Evolutionary conservation across 1,139 yeast species (phyloP).

Genomic region (Lodderomyces pseudojiufengensis): DNA sequence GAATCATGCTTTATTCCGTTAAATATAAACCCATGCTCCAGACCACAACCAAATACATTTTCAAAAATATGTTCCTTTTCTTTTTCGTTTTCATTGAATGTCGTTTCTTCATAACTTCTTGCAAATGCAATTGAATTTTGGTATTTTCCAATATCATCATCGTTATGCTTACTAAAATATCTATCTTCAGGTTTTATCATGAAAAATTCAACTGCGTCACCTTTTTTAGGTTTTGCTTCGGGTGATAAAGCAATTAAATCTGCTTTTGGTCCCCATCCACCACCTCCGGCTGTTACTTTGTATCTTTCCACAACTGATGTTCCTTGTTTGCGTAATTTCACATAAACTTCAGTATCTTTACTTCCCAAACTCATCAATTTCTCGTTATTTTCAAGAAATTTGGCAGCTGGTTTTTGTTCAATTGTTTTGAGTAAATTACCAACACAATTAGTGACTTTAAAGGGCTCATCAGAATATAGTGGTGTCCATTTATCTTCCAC

Average conservation of each 20-base stretch:
- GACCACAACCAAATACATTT: constrained; percentile 42
- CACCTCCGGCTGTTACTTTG: constrained; percentile 63
- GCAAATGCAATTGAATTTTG: constrained; percentile 20
- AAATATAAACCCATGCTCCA: constrained; percentile 42
- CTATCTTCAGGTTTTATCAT: constrained; percentile 42
- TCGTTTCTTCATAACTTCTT: constrained; percentile 30
- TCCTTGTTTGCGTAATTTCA: constrained; percentile 24
- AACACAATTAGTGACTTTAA: constrained; percentile 39
- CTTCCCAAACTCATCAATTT: constrained; percentile 41
- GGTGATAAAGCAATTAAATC: constrained; percentile 58
- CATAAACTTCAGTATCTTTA: constrained; percentile 48
- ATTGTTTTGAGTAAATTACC: constrained; percentile 53
- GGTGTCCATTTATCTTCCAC: constrained; percentile 35
- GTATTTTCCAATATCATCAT: constrained; percentile 7
- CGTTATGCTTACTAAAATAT: constrained; percentile 8
- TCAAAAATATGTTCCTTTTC: constrained; percentile 15
- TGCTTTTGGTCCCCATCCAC: constrained; percentile 65
- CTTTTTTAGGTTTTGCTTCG: constrained; percentile 41
- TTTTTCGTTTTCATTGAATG: constrained; percentile 16
- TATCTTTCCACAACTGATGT: constrained; percentile 21
- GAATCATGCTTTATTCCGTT: constrained; percentile 40
- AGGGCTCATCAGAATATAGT: constrained; percentile 18
- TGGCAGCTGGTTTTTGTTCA: constrained; percentile 49
- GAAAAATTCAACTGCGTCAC: constrained; percentile 47
- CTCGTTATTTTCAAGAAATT: constrained; percentile 42